phyloP scores from a whole-genome alignment of 1,284 basidiomycete species.

The Ceratobasidium sp. region DNA sequence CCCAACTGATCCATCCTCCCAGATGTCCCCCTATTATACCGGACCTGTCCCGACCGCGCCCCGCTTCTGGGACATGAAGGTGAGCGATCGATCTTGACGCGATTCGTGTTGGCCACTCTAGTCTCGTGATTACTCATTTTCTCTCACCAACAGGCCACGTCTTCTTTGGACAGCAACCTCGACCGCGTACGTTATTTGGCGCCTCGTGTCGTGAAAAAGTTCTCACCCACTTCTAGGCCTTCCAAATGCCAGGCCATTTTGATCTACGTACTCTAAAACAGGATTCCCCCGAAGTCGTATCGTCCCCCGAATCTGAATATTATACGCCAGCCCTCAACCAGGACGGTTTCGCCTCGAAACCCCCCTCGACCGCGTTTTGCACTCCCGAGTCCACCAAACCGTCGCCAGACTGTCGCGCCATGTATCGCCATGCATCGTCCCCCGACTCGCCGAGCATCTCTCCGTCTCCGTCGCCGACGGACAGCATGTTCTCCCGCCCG shows the following conservation, averaged over 20 bases:
- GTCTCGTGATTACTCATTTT: constrained; percentile 25
- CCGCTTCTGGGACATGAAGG: constrained; percentile 45
- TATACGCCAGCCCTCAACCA: constrained; percentile 36
- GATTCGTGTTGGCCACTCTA: not conserved
- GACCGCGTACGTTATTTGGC: constrained; percentile 43
- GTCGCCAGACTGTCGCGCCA: constrained; percentile 31
- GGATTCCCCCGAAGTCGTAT: constrained; percentile 38
- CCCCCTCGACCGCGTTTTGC: constrained; percentile 31
- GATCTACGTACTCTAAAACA: constrained; percentile 39
- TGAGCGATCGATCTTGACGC: constrained; percentile 22
- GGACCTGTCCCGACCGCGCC: constrained; percentile 43
- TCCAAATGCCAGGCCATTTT: constrained; percentile 42
- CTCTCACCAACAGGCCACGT: constrained; percentile 30
- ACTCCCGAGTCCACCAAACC: constrained; percentile 35
- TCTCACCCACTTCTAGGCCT: constrained; percentile 41
- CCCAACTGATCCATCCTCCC: not conserved
- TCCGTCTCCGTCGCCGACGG: constrained; percentile 42
- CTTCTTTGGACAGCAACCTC: constrained; percentile 24
- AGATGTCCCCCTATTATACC: constrained; percentile 47
- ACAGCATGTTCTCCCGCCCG: constrained; percentile 43
- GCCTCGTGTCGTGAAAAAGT: constrained; percentile 25
- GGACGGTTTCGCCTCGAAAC: constrained; percentile 28
- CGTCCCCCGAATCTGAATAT: constrained; percentile 40
- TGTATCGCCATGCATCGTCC: constrained; percentile 29
- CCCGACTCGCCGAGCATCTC: constrained; percentile 34